Base-by-base conservation (phyloP, 2,329 filamentous ascomycete genomes). In the Penicillium sp. region DNA sequence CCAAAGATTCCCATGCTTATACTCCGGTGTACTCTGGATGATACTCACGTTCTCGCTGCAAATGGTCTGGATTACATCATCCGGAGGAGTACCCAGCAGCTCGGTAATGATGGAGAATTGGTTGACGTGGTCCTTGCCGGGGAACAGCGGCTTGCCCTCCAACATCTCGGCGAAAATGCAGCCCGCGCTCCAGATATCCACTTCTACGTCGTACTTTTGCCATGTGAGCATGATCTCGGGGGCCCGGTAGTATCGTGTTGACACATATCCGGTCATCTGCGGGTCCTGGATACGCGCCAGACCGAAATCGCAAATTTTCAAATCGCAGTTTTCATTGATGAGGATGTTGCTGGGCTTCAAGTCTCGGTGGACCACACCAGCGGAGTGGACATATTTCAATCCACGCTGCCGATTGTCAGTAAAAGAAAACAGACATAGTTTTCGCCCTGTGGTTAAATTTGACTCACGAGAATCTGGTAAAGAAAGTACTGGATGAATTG, bases 401-500 rank as follows among this genome's bases (percentile, higher is more conserved):
- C 93, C 93, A 63, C 93, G 89, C 91, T 96, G 60, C 49, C 53
- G 46, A 44, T 22, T 20, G 48, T 65, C 45, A 65, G 59, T 44
- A 42, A 42, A 20, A 29, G 40, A 42, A 18, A 32, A 44, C n/a
- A n/a, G n/a, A 10, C 24, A 35, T 23, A 3, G 20, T 7, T n/a
- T 37, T 45, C 37, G 29, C 4, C 18, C 35, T 32, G 2, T 16
- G 11, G 32, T 22, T 4, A 20, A 20, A 18, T 26, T 56, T 34
- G 51, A 69, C 85, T 63, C 75, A 96, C 91, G 77, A 97, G 81
- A 64, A 98, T 98, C 74, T 98, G 93, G 73, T 98, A 98, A 51
- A 98, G 81, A 70, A 98, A 98, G 75, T 98, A 98, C 75, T 98
- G 93, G 64, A 98, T 97, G 72, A 98, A 98, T 72, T 98, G 93